These are phyloP conservation scores for Allium cepa DNA, from an alignment of 106 monocot genomes.

Conservation along the genomic window DNA sequence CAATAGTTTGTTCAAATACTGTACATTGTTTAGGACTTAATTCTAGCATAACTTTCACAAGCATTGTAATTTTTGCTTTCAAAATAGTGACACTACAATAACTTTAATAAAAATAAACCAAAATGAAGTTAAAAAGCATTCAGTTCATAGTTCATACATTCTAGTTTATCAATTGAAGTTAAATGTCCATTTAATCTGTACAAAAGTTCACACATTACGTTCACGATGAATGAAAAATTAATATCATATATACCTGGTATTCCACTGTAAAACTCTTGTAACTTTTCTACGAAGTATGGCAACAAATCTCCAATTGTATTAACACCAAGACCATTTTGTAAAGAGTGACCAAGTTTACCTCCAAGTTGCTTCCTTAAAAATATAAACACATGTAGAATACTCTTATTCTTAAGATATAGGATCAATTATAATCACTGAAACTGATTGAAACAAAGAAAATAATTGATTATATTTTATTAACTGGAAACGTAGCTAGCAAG, in stretches of 20 bases:
- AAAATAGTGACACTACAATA: no score
- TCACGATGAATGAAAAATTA: not conserved
- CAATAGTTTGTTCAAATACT: no score
- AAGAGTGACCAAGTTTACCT: conserved; percentile 83
- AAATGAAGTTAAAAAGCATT: no score
- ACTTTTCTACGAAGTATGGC: conserved; percentile 56
- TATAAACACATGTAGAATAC: not conserved
- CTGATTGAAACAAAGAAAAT: not conserved
- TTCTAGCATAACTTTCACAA: no score
- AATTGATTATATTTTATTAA: no score
- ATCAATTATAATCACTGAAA: not conserved
- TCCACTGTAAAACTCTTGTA: conserved; percentile 79
- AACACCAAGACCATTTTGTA: conserved; percentile 81
- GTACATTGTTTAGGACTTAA: no score
- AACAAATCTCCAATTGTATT: conserved; percentile 84
- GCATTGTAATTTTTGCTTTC: no score
- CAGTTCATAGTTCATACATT: no score
- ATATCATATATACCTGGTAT: conserved; percentile 68
- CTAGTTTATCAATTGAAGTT: no score
- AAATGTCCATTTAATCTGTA: no score
- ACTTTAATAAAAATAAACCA: no score
- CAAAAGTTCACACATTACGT: conserved; percentile 3
- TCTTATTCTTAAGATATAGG: not conserved
- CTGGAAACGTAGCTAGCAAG: no score
- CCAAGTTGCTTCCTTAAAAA: conserved; percentile 97